A percentile compares a stretch with the other conserved stretches of the same genome.
Conservation (phyloP, 257 asterid genomes). For the Knoxia roxburghii region DNA sequence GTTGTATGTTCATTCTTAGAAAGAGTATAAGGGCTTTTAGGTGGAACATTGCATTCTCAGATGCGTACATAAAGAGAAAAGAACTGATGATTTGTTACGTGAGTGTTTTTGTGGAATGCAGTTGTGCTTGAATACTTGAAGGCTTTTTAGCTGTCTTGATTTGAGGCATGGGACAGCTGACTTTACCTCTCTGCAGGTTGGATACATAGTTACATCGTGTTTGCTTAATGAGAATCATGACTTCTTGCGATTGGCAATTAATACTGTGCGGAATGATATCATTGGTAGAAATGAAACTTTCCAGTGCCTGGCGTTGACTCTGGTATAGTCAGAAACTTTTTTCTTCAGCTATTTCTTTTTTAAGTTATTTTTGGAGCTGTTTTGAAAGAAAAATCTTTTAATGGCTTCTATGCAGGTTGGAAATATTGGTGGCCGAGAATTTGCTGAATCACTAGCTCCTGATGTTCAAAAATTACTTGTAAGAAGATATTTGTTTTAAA, state of each 20-base stretch:
- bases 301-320: slow-evolving; percentile 95
- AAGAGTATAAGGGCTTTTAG: not conserved
- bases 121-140: not conserved
- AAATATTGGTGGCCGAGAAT: slow-evolving; percentile 97
- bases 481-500: slow-evolving; percentile 36
- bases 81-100: not conserved
- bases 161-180: no score
- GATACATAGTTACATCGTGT: slow-evolving; percentile 92
- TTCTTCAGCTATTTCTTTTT: slow-evolving; percentile 1
- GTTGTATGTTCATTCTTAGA: not conserved
- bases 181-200: slow-evolving; percentile 68
- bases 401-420: slow-evolving; percentile 65
- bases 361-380: not conserved
- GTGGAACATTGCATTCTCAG: not conserved
- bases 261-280: slow-evolving; percentile 94
- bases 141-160: not conserved
- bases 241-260: slow-evolving; percentile 92
- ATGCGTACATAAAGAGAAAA: not conserved
- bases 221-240: slow-evolving; percentile 98
- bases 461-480: slow-evolving; percentile 99
- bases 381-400: slow-evolving; percentile 2
- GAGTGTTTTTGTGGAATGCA: not conserved
- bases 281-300: slow-evolving; percentile 98
- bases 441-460: slow-evolving; percentile 98
- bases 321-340: slow-evolving; percentile 48